phyloP scores from a whole-genome alignment of 2,329 filamentous ascomycete species.

The Aspergillus eucalypticola region DNA sequence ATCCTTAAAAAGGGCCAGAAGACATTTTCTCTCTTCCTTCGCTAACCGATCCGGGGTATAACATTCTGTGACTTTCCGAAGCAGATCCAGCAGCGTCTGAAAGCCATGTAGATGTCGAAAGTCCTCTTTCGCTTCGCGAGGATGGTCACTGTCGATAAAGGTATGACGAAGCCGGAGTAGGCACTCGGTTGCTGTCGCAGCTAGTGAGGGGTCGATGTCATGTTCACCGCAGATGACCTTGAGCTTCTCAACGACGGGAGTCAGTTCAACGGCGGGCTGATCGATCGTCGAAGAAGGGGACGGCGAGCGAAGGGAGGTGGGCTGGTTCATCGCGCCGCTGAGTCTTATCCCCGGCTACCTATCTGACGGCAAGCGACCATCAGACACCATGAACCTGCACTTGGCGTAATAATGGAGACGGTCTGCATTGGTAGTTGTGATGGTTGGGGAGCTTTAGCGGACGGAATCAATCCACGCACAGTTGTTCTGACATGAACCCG shows the following conservation, averaged over 20 bases:
- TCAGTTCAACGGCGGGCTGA: slow-evolving; percentile 39
- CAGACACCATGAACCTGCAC: slow-evolving; percentile 36
- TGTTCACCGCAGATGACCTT: slow-evolving; percentile 33
- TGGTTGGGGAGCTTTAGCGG: slow-evolving; percentile 18
- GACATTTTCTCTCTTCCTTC: slow-evolving; percentile 62
- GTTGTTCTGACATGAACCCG: slow-evolving; percentile 16
- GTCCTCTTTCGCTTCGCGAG: slow-evolving; percentile 67
- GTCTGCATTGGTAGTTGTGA: slow-evolving; percentile 37
- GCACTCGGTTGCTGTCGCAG: slow-evolving; percentile 53
- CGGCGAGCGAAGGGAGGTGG: slow-evolving; percentile 29
- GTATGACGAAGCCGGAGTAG: slow-evolving; percentile 68
- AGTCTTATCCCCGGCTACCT: slow-evolving; percentile 37
- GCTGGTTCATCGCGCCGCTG: slow-evolving; percentile 34
- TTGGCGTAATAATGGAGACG: slow-evolving; percentile 30
- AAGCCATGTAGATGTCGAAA: slow-evolving; percentile 83
- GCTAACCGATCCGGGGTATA: slow-evolving; percentile 65
- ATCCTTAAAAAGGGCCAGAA: slow-evolving; percentile 67
- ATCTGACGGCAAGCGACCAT: slow-evolving; percentile 34
- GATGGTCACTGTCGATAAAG: slow-evolving; percentile 54
- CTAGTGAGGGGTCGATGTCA: slow-evolving; percentile 33
- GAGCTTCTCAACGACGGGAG: slow-evolving; percentile 41
- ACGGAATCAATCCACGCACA: slow-evolving; percentile 5
- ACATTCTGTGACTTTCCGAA: slow-evolving; percentile 71
- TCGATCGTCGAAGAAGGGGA: slow-evolving; percentile 36
- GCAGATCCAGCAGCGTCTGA: slow-evolving; percentile 67